Base-by-base conservation (phyloP, 176 grass and related monocot species). In the Oryza meridionalis region DNA sequence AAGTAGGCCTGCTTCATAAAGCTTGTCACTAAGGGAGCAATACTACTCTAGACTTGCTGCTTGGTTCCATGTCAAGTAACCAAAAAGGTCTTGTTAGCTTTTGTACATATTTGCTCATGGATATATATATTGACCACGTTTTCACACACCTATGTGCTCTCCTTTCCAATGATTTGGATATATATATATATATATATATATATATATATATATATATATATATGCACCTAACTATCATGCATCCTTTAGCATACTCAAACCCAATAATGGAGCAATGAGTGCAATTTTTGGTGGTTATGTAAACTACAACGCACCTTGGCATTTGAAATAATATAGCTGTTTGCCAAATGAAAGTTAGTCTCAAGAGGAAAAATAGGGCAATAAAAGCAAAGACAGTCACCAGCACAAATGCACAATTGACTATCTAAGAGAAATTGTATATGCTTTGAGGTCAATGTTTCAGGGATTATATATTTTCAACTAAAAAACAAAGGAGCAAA, bases 141-240 rank as follows among this genome's bases (percentile, higher is more conserved):
- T 35, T 22, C 12, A 31, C 11, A 0, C 22, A 16, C 11, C 24
- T 42, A 3, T 16, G 0, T 65, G 70, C 17, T 65, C 44, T 67
- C 81, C 61, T 66, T 67, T 78, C 7, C 5, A 67, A 40, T 75
- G 62, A 83, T 67, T 51, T 55, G 24, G 46, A 6, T 6, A 37
- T 37, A 3, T 33, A 5, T 3, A 33, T 33, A 33, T 33, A 33
- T 33, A 38, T 65, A 29, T 65, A 65, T 16, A 37, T 46, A n/a
- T n/a, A 6, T 6, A 37, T 37, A 3, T 33, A 5, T 3, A 33
- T 33, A 33, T 33, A 33, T 33, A 38, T 65, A 29, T 65, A 65
- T 16, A 37, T 46, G 44, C 61, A 67, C 43, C 72, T 29, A 84
- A 1, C 44, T 40, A 6, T 70, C 7, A 38, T 70, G 67, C 67